A percentile compares a stretch with the other conserved stretches of the same genome.
Evolutionary conservation across 2,329 filamentous ascomycete genomes (phyloP).

Genomic region (Colletotrichum tropicicola): DNA sequence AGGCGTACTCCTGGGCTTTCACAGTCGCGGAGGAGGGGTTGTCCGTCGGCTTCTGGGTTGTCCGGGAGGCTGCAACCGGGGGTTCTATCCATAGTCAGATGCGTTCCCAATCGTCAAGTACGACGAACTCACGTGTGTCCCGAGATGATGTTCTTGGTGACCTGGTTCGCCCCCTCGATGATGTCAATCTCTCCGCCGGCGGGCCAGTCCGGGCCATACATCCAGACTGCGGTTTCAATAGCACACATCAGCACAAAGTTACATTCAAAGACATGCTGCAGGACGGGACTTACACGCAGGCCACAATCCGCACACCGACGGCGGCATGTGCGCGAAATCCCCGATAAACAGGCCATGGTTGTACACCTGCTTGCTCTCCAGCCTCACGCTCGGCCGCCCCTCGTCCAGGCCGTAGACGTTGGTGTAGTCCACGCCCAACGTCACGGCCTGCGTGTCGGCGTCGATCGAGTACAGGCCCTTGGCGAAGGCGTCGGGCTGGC

Average conservation of each 20-base stretch:
- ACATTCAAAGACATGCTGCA: not conserved
- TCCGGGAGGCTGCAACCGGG: conserved; percentile 40
- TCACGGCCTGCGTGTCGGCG: conserved; percentile 50
- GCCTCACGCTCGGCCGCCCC: conserved; percentile 69
- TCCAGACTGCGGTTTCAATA: conserved; percentile 52
- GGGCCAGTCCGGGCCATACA: conserved; percentile 68
- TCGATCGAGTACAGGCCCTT: conserved; percentile 53
- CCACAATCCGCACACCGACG: conserved; percentile 76
- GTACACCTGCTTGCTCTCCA: conserved; percentile 72
- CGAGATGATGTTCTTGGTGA: conserved; percentile 67
- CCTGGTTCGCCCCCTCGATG: conserved; percentile 74
- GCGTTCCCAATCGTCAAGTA: not conserved
- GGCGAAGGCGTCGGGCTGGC: conserved; percentile 46
- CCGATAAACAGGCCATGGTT: conserved; percentile 75
- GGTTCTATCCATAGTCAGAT: conserved; percentile 21
- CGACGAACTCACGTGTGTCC: conserved; percentile 60
- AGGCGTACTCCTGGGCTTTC: conserved; percentile 32
- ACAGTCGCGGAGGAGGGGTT: conserved; percentile 34
- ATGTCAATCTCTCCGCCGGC: conserved; percentile 73
- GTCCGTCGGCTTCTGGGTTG: conserved; percentile 27
- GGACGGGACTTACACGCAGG: conserved; percentile 66
- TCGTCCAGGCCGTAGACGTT: conserved; percentile 45
- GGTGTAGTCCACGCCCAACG: conserved; percentile 53
- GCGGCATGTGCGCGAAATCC: conserved; percentile 79
- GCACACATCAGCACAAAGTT: too few species aligned